Conservation (phyloP, 73 alveolate genomes). For the Breviolum minutum region DNA sequence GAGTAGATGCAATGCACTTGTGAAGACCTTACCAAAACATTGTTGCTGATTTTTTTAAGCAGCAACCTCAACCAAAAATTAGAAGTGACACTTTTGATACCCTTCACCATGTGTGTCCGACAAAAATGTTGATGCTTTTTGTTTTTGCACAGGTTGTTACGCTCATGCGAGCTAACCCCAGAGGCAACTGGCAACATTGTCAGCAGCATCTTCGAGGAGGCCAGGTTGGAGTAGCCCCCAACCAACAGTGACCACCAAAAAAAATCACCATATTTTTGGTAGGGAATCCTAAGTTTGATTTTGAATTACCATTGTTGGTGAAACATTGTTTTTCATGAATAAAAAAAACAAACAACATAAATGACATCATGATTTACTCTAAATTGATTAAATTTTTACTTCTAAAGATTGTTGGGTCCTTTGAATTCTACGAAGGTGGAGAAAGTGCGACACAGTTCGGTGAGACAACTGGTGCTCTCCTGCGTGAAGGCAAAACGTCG, state of each 20-base stretch:
- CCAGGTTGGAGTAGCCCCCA: neutral
- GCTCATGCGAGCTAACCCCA: slow-evolving; percentile 47
- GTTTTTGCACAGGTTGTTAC: neutral
- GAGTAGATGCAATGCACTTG: slow-evolving; percentile 78
- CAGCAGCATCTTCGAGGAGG: slow-evolving; percentile 83
- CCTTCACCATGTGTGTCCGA: too few relatives aligned
- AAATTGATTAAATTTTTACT: neutral
- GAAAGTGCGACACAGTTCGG: slow-evolving; percentile 86
- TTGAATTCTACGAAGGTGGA: slow-evolving; percentile 10
- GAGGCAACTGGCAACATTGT: slow-evolving; percentile 78
- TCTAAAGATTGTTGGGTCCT: too few relatives aligned
- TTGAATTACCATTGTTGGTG: neutral
- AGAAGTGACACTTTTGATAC: neutral
- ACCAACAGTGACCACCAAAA: neutral
- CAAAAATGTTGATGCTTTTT: neutral
- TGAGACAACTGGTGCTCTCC: slow-evolving; percentile 63
- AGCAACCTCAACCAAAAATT: neutral
- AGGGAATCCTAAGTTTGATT: too few relatives aligned
- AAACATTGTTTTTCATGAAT: too few relatives aligned
- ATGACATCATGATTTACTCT: neutral
- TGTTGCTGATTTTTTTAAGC: neutral
- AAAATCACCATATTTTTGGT: too few relatives aligned
- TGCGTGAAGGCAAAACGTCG: slow-evolving; percentile 46
- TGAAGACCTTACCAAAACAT: neutral
- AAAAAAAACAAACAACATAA: too few relatives aligned